Conservation (phyloP, 2,329 filamentous ascomycete species). For the Xylaria sp. region DNA sequence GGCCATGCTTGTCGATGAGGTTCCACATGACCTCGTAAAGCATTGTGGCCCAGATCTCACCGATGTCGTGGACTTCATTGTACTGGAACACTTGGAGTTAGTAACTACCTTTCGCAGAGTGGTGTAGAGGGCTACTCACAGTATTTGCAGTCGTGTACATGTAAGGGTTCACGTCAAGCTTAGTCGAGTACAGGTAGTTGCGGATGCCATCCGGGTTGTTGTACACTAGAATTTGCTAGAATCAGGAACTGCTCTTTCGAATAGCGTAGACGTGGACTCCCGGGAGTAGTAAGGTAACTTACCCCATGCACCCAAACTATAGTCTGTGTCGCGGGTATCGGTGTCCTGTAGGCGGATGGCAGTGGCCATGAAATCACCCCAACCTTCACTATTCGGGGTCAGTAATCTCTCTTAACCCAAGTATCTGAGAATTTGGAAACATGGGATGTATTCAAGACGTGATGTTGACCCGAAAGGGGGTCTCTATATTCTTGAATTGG, state of each 20-base stretch:
- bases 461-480: background rate
- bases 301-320: conserved; percentile 58
- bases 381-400: conserved; percentile 55
- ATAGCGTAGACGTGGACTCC: background rate
- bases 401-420: background rate
- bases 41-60: conserved; percentile 62
- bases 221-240: conserved; percentile 44
- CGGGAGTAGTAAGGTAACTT: background rate
- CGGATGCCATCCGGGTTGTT: conserved; percentile 56
- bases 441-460: no score
- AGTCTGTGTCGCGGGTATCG: conserved; percentile 59
- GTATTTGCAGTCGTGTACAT: conserved; percentile 55
- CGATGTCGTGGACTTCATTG: conserved; percentile 58
- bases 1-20: conserved; percentile 62
- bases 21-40: conserved; percentile 66
- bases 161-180: conserved; percentile 57
- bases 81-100: conserved; percentile 27
- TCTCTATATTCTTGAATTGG: background rate
- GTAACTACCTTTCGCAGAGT: background rate
- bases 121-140: background rate
- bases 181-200: conserved; percentile 59
- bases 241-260: background rate
- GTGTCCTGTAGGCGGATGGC: conserved; percentile 58
- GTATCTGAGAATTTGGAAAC: background rate
- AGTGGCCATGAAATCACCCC: conserved; percentile 62